Evolutionary conservation across 1,284 basidiomycete species (phyloP), one percentile per base, ranked within the genome.

Genomic region (Ceratobasidium papillatum): DNA sequence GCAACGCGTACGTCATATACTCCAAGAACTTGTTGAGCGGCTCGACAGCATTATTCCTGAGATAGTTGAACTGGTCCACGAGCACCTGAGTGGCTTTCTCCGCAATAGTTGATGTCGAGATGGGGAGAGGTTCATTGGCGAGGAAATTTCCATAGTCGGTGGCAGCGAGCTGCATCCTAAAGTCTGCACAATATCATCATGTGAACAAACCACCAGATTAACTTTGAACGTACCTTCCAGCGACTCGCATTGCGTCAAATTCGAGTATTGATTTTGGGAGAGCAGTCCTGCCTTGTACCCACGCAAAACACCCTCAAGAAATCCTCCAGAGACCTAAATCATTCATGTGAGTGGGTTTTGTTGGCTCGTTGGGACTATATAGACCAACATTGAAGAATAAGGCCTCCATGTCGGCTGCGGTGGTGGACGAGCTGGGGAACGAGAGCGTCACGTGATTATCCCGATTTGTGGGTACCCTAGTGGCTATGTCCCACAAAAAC

Each of bases 141-240:
- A 99, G 91, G 82, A 99, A 99, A 85, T 96, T 98, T 81, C 96
- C 96, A 83, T 99, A 99, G 85, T 99, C 98, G 11, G 97, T 99
- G 7, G 96, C 91, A 8, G 94, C 94, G 58, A 99, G 87, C 80
- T 98, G 96, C 75, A 96, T 94, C 77, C 94, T 87, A 82, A 98
- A 91, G 84, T 98, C 96, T 97, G 78, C 0, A 32, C n/a, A 32
- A 52, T 17, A 25, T 41, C 8, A 36, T 43, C 58, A 65, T 66
- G 22, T 59, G 14, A n/a, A 45, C 51, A n/a, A 17, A 17, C 17
- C 25, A 36, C 2, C 19, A n/a, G 5, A 36, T 17, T 12, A 36
- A 25, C 8, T 22, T 9, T 38, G 30, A 9, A 81, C 86, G 79
- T 80, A 94, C 97, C 97, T 86, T 99, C 98, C 59, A 99, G 89